Base-by-base conservation (phyloP, 176 grass and related monocot species). In the Aegilops bicornis region DNA sequence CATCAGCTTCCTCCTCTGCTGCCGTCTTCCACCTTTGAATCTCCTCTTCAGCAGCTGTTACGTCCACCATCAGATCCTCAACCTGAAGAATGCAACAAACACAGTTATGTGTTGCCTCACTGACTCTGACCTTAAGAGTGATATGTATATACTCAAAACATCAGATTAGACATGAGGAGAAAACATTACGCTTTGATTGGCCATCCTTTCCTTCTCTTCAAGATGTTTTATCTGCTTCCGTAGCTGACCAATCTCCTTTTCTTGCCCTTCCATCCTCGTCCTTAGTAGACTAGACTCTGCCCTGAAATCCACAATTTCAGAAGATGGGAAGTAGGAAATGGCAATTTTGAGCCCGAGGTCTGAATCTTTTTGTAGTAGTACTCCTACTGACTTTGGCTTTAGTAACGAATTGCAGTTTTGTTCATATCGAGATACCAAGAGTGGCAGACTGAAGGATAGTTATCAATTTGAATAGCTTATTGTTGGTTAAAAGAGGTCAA, bases 11-110 rank as follows among this genome's bases (percentile, higher is more conserved):
- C 86, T 94, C 83, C 84, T 99, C 94, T 48, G 97, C 94, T 78
- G 97, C 97, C 74, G 85, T 87, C 87, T 99, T 99, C 97, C 97
- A 99, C 83, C 94, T 94, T 75, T 90, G 86, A 85, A 99, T 94
- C 84, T 99, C 97, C 86, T 99, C 97, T 91, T 96, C 97, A 79
- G 97, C 87, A 85, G 94, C 94, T 36, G 94, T 78, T 45, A 99
- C 89, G 3, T 99, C 97, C 90, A 96, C 88, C 94, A 99, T 97
- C 30, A 99, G 90, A 13, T 89, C 97, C 54, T 99, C 97, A 87
- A 99, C 92, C 97, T 98, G 90, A 89, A 76, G 59, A 76, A 67
- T 90, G 52, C 59, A 87, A 8, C 27, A 2, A 70, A 54, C 56
- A 6, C 0, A 2, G 17, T 91, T 82, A 81, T 10, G 15, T 2